Evolutionary conservation across 768 basidiomycete species (phyloP).

Genomic region (Pulveroboletus sp.): DNA sequence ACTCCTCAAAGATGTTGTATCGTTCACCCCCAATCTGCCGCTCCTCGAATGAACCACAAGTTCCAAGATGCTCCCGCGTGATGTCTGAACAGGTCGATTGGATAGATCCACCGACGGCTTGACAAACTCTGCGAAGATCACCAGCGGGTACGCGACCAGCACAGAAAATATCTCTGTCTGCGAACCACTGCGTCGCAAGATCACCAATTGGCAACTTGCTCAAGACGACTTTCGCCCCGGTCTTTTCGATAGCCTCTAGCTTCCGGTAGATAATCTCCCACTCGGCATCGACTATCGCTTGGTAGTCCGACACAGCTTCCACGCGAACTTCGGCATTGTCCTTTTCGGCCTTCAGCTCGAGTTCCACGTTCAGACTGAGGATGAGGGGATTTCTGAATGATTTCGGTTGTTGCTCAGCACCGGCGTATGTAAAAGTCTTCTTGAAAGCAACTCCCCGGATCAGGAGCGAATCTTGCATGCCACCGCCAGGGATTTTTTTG

Average conservation of each 20-base stretch:
- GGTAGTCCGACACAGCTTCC: conserved; percentile 95
- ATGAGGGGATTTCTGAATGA: conserved; percentile 84
- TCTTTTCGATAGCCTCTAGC: conserved; percentile 90
- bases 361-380: conserved; percentile 92
- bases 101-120: conserved; percentile 91
- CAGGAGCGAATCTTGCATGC: conserved; percentile 92
- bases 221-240: conserved; percentile 94
- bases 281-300: conserved; percentile 98
- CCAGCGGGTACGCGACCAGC: conserved; percentile 90
- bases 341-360: conserved; percentile 98
- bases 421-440: conserved; percentile 99
- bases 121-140: conserved; percentile 90
- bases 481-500: conserved; percentile 96
- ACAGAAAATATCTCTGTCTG: conserved; percentile 97
- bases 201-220: conserved; percentile 99
- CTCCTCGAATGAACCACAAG: conserved; percentile 92
- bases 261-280: conserved; percentile 99
- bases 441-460: conserved; percentile 95
- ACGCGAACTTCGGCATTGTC: conserved; percentile 99
- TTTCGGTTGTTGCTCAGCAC: conserved; percentile 99
- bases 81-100: conserved; percentile 97
- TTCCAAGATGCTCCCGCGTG: conserved; percentile 81
- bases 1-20: conserved; percentile 92
- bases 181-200: conserved; percentile 98
- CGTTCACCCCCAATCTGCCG: conserved; percentile 94